phyloP scores from a whole-genome alignment of 768 basidiomycete genomes.

The Clitopilus hobsonii region DNA sequence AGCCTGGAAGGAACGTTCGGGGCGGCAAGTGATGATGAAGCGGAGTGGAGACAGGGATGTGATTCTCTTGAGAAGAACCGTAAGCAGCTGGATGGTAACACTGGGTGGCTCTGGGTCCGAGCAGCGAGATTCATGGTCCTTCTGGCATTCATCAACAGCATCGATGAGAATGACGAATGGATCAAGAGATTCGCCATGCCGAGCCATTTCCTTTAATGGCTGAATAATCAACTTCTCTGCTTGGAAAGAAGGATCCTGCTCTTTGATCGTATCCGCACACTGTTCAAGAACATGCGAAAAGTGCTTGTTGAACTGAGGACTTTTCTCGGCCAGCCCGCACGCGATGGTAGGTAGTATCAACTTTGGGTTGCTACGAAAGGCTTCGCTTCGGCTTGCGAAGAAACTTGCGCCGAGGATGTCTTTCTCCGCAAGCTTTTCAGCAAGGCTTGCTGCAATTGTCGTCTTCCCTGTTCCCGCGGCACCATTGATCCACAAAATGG shows the following conservation, averaged over 20 bases:
- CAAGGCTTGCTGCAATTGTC: background rate
- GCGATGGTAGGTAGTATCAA: background rate
- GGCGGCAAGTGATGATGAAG: background rate
- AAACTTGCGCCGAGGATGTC: background rate
- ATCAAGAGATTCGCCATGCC: background rate
- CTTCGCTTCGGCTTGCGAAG: background rate
- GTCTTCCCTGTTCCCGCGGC: background rate
- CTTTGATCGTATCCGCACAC: background rate
- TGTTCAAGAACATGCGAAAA: background rate
- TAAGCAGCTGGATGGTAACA: background rate
- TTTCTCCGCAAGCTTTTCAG: background rate
- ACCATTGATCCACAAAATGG: background rate
- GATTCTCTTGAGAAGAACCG: background rate
- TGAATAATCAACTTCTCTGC: background rate
- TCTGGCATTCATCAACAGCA: background rate
- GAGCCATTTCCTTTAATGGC: background rate
- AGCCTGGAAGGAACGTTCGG: background rate
- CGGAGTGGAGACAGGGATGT: background rate
- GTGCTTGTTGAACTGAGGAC: background rate
- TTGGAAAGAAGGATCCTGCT: background rate
- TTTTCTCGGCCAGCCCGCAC: background rate
- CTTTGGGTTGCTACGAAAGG: background rate
- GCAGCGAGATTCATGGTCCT: background rate
- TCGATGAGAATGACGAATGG: background rate
- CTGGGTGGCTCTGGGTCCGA: too few relatives aligned